These are phyloP conservation scores for Sclerotinia borealis DNA, from an alignment of 2,329 filamentous ascomycete genomes.

Conservation along the genomic window DNA sequence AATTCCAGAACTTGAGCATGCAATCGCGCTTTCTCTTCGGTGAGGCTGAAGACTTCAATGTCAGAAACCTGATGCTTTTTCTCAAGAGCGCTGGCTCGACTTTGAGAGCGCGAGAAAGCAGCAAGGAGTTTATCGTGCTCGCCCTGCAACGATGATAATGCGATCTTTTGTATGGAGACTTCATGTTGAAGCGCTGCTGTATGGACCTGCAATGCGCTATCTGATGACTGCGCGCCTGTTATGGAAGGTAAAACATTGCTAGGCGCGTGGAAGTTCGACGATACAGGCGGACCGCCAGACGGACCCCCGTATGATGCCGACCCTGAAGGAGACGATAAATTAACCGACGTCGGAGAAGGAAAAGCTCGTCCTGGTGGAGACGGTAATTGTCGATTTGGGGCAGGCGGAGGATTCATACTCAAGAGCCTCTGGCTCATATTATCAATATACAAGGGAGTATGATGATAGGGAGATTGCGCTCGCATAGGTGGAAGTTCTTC, in stretches of 20 bases:
- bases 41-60: constrained; percentile 45
- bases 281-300: constrained; percentile 18
- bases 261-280: constrained; percentile 19
- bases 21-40: constrained; percentile 44
- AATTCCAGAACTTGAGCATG: constrained; percentile 41
- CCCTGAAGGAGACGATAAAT: constrained; percentile 27
- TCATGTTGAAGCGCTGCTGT: constrained; percentile 43
- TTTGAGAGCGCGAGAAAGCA: constrained; percentile 44
- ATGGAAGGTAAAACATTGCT: constrained; percentile 24
- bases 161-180: constrained; percentile 46
- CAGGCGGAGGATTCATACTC: constrained; percentile 30
- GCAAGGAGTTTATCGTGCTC: constrained; percentile 48
- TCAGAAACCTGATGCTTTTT: constrained; percentile 46
- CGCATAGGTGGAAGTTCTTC: constrained; percentile 24
- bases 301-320: constrained; percentile 20
- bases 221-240: constrained; percentile 18
- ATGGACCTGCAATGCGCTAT: constrained; percentile 28
- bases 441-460: constrained; percentile 12
- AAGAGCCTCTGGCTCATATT: constrained; percentile 17
- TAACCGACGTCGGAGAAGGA: constrained; percentile 28
- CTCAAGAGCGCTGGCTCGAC: constrained; percentile 43
- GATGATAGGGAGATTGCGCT: constrained; percentile 21
- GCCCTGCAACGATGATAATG: constrained; percentile 46
- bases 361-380: constrained; percentile 31
- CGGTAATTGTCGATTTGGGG: constrained; percentile 27